Percentiles rank a stretch among this genome's conserved stretches.
These are phyloP conservation scores for Diaporthe eres DNA, from an alignment of 2,329 filamentous ascomycete species.

Conservation along the genomic window DNA sequence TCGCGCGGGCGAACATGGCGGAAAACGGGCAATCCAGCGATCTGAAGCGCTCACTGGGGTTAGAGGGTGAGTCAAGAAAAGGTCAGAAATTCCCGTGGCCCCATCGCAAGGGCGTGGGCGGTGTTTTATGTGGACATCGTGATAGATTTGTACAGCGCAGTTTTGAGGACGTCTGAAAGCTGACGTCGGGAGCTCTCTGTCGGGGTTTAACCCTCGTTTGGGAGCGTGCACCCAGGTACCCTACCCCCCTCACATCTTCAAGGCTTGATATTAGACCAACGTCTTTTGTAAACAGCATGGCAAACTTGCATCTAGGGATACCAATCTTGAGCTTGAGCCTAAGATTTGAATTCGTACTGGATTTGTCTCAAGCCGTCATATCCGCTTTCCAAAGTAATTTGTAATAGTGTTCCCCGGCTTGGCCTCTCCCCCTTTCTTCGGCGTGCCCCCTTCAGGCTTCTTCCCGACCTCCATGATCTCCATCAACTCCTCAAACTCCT, in stretches of 20 bases:
- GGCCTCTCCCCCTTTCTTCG: conserved; percentile 47
- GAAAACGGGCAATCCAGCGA: background rate
- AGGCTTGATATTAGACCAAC: background rate
- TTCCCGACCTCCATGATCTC: conserved; percentile 70
- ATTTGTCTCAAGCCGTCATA: background rate
- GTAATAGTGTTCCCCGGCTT: conserved; percentile 68
- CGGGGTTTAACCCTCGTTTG: background rate
- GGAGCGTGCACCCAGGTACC: background rate
- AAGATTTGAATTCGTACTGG: background rate
- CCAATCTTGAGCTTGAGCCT: background rate
- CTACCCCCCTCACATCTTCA: background rate
- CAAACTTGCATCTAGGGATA: background rate
- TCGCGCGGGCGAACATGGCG: conserved; percentile 38
- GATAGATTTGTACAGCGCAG: conserved; percentile 40
- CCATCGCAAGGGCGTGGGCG: conserved; percentile 37
- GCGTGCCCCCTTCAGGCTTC: conserved; percentile 56
- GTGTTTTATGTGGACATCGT: conserved; percentile 36
- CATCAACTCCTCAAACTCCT: conserved; percentile 77
- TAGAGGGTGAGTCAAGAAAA: conserved; percentile 30
- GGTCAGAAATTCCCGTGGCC: conserved; percentile 21
- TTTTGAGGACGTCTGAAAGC: conserved; percentile 38
- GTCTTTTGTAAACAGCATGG: no score
- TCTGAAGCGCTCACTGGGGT: background rate
- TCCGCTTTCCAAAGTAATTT: conserved; percentile 66
- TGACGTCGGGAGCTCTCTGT: conserved; percentile 1